Evolutionary conservation across 2,329 filamentous ascomycete species (phyloP).

Genomic region (Diplodia mutila): DNA sequence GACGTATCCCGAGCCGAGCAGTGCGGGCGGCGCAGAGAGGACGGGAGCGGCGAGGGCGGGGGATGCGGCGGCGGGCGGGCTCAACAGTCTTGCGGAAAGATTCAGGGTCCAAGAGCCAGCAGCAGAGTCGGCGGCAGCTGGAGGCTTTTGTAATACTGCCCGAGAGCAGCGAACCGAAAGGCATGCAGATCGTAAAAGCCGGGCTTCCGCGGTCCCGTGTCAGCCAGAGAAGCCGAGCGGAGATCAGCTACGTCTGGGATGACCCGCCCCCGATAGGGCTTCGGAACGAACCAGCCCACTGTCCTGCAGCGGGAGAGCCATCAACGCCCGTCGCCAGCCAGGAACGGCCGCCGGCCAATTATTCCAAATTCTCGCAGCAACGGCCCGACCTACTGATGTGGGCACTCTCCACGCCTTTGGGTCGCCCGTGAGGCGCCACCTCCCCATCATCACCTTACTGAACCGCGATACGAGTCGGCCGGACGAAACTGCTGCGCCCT

Average conservation of each 20-base stretch:
- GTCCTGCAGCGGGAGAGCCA: not conserved
- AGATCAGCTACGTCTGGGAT: constrained; percentile 8
- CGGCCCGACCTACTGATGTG: constrained; percentile 18
- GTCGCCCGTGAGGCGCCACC: constrained; percentile 9
- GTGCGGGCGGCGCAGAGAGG: not conserved
- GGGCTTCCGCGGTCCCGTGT: constrained; percentile 25
- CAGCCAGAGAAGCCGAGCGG: not conserved
- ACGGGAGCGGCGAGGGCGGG: not conserved
- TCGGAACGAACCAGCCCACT: not conserved
- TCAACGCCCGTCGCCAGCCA: not conserved
- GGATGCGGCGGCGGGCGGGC: not conserved
- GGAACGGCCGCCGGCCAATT: constrained; percentile 2
- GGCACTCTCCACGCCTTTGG: constrained; percentile 10
- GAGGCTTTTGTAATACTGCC: constrained; percentile 26
- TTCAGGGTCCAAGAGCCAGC: constrained; percentile 12
- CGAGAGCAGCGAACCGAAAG: not conserved
- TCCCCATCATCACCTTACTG: constrained; percentile 8
- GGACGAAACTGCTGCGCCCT: not conserved
- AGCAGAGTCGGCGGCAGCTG: constrained; percentile 13
- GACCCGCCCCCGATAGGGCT: constrained; percentile 10
- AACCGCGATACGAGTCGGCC: not conserved
- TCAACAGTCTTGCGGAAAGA: constrained; percentile 12
- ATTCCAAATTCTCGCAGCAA: constrained; percentile 19
- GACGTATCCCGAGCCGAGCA: constrained; percentile 8
- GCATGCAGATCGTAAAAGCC: constrained; percentile 24